Evolutionary conservation across 2,329 filamentous ascomycete species (phyloP).

Genomic region (Colletotrichum filicis): DNA sequence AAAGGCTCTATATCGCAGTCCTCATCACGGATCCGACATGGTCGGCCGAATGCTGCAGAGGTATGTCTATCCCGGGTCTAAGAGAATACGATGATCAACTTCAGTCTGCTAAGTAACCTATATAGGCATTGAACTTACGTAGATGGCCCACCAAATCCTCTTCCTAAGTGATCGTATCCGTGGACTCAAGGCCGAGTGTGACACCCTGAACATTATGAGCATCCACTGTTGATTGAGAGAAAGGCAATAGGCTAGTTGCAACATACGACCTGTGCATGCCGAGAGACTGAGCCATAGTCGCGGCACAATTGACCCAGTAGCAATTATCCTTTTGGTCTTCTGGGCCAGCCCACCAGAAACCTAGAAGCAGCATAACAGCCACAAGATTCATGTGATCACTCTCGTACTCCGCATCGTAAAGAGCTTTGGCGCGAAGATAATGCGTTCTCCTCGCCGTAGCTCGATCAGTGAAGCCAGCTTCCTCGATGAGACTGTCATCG

Average conservation of each 20-base stretch:
- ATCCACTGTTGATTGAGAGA: neutral
- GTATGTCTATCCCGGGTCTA: conserved; percentile 46
- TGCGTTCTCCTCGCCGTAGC: conserved; percentile 5
- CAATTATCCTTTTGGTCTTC: conserved; percentile 30
- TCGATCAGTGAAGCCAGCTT: conserved; percentile 20
- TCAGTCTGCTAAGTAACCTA: neutral
- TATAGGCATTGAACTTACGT: neutral
- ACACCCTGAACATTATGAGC: neutral
- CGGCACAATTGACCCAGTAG: conserved; percentile 26
- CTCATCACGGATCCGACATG: conserved; percentile 49
- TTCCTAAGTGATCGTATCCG: conserved; percentile 1
- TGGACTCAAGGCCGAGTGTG: neutral
- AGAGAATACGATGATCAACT: neutral
- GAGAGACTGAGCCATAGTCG: conserved; percentile 20
- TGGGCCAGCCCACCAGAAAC: conserved; percentile 21
- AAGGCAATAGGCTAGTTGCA: neutral
- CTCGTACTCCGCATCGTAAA: conserved; percentile 31
- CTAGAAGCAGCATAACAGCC: conserved; percentile 16
- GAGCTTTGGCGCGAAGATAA: conserved; percentile 20
- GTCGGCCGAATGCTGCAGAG: conserved; percentile 47
- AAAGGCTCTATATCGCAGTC: conserved; percentile 50
- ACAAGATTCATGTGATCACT: conserved; percentile 6
- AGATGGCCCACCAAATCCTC: conserved; percentile 24
- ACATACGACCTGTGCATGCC: conserved; percentile 25
- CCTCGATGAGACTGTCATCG: conserved; percentile 5